Base-by-base conservation (phyloP, 306 rosid species). In the Quercus ilex region DNA sequence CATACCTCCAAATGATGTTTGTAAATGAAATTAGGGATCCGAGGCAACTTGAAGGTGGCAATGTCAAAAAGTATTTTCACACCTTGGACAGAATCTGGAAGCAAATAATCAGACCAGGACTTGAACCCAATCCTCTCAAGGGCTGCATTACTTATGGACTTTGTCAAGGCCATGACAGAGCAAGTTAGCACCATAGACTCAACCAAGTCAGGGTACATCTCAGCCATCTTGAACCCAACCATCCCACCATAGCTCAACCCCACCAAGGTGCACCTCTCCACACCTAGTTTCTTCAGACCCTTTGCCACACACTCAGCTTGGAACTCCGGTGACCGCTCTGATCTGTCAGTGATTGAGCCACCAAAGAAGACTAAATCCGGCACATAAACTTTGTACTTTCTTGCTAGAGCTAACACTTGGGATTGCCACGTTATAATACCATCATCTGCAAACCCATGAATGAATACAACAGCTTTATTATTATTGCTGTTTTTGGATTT, bases 311-410 rank as follows among this genome's bases (percentile, higher is more conserved):
- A 81, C 82, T 46, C 76, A 28, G 88, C 88, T 49, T 87, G 90
- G 58, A 84, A 87, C 78, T 69, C 82, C 26, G 73, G 77, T 14
- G 86, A 73, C 55, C 88, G 60, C 8, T 84, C 84, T 0, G 68
- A 17, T 21, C 73, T 81, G 21, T 84, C 88, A 7, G 90, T 81
- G 8, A 60, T 60, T 9, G 86, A 87, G 7, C 46, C 80, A 1
- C 86, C 84, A 64, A 87, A 87, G 78, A 87, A 87, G 52, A 87
- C 20, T 18, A 87, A 26, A 46, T 84, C 84, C 1, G 90, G 88
- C 9, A 84, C 82, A 33, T 87, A 87, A 28, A 87, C 77, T 6
- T 70, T 53, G 83, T 87, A 69, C 19, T 60, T 67, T 65, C 58
- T 79, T 51, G 79, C 78, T 1, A 87, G 26, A 3, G 80, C 64